phyloP scores from a whole-genome alignment of 2,329 filamentous ascomycete species.

The Tolypocladium ophioglossoides region DNA sequence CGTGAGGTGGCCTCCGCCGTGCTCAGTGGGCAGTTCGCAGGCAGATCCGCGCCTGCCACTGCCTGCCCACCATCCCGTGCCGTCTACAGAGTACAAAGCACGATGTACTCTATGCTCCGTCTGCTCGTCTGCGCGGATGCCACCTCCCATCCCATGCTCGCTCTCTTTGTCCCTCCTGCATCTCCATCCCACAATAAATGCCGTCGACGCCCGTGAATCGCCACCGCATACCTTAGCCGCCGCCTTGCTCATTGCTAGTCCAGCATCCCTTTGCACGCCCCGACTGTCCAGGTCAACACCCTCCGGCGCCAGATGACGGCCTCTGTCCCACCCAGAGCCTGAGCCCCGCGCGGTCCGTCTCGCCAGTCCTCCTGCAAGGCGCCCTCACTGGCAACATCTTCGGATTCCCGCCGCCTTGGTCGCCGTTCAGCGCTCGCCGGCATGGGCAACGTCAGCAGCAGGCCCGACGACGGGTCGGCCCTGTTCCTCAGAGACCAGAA shows the following conservation, averaged over 20 bases:
- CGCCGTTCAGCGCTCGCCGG: slow-evolving; percentile 20
- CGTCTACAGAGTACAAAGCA: not conserved
- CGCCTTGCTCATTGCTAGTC: slow-evolving; percentile 8
- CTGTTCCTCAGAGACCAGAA: slow-evolving; percentile 87
- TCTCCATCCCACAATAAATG: not conserved
- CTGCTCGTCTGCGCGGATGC: not conserved
- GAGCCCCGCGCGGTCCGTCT: slow-evolving; percentile 13
- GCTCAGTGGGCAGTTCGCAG: too few relatives aligned
- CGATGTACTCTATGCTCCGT: not conserved
- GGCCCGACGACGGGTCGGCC: slow-evolving; percentile 68
- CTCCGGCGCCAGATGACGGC: slow-evolving; percentile 11
- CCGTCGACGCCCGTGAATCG: not conserved
- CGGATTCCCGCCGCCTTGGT: not conserved
- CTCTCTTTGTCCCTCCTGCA: not conserved
- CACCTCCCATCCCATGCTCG: not conserved
- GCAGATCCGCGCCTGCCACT: not conserved
- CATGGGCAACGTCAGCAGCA: slow-evolving; percentile 92
- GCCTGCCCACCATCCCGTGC: not conserved
- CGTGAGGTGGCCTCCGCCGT: too few relatives aligned
- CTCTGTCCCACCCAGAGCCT: slow-evolving; percentile 11
- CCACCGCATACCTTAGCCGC: not conserved
- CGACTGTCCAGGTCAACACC: not conserved
- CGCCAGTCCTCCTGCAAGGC: not conserved
- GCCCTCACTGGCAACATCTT: slow-evolving; percentile 3
- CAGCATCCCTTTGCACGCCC: slow-evolving; percentile 4